A percentile compares a stretch with the other conserved stretches of the same genome.
These are phyloP conservation scores for Ichthyophthirius multifiliis DNA, from an alignment of 169 alveolate genomes.

Conservation along the genomic window DNA sequence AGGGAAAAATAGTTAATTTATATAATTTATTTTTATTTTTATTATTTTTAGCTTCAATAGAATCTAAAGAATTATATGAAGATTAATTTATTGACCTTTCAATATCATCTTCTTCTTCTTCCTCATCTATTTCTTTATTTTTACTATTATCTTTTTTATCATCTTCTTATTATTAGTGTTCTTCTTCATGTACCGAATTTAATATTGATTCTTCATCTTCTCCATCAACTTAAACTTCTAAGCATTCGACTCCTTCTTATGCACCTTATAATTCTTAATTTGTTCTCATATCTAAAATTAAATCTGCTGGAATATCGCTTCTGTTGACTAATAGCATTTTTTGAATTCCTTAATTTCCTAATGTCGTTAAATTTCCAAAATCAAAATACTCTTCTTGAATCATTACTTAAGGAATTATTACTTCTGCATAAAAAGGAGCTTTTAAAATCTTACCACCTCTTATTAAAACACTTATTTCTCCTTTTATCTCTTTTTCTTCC, in stretches of 20 bases:
- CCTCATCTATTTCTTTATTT: slow-evolving; percentile 58
- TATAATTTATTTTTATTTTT: slow-evolving; percentile 54
- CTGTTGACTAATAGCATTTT: slow-evolving; percentile 66
- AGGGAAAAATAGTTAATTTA: slow-evolving; percentile 48
- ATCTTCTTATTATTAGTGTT: slow-evolving; percentile 31
- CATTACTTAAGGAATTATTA: slow-evolving; percentile 74
- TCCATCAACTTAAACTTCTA: slow-evolving; percentile 27
- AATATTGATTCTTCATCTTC: slow-evolving; percentile 60
- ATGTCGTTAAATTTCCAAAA: slow-evolving; percentile 75
- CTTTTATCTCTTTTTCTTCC: slow-evolving; percentile 67
- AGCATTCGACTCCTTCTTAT: slow-evolving; percentile 36
- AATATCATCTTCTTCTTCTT: slow-evolving; percentile 48
- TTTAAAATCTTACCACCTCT: slow-evolving; percentile 78
- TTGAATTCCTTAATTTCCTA: slow-evolving; percentile 70
- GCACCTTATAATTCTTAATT: slow-evolving; percentile 25
- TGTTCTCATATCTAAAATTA: slow-evolving; percentile 68
- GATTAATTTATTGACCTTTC: too few species aligned
- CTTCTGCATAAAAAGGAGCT: slow-evolving; percentile 67
- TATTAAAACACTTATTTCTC: slow-evolving; percentile 71
- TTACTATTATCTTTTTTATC: slow-evolving; percentile 51
- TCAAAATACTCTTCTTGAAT: slow-evolving; percentile 79
- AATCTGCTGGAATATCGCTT: slow-evolving; percentile 70
- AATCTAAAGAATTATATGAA: too few species aligned
- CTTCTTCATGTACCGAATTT: slow-evolving; percentile 58
- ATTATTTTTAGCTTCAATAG: slow-evolving; percentile 61